Conservation (phyloP, 2,329 filamentous ascomycete genomes). For the Sporothrix euskadiensis region DNA sequence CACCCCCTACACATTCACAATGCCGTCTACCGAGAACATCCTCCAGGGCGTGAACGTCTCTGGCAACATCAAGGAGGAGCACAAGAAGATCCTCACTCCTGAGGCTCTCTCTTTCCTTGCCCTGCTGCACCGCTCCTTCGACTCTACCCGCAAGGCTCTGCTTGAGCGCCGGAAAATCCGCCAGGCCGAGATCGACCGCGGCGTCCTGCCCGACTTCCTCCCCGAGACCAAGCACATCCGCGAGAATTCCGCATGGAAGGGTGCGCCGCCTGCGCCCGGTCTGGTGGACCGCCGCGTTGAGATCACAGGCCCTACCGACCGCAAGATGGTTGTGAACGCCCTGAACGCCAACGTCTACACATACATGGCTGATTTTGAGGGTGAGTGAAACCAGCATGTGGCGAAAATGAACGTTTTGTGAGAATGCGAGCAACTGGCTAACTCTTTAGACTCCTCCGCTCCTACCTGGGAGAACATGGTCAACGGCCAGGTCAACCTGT, state of each 20-base stretch:
- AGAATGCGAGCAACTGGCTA: not conserved
- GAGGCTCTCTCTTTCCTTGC: constrained; percentile 89
- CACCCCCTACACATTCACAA: constrained; percentile 41
- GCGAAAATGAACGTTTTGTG: not conserved
- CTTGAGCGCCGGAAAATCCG: constrained; percentile 82
- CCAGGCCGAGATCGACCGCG: constrained; percentile 91
- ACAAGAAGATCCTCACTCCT: constrained; percentile 88
- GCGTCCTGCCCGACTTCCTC: constrained; percentile 86
- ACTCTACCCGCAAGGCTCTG: constrained; percentile 80
- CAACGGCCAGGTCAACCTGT: constrained; percentile 95
- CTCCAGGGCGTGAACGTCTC: constrained; percentile 87
- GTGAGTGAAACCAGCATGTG: constrained; percentile 50
- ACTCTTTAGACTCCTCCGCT: constrained; percentile 75
- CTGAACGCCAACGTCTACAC: constrained; percentile 96
- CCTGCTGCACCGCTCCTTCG: constrained; percentile 93
- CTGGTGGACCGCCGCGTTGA: constrained; percentile 91
- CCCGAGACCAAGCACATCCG: constrained; percentile 95
- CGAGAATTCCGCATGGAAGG: constrained; percentile 91
- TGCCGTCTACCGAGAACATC: constrained; percentile 72
- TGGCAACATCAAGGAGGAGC: constrained; percentile 72
- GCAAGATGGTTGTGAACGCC: constrained; percentile 99
- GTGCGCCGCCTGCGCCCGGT: constrained; percentile 85
- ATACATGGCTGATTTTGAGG: constrained; percentile 99
- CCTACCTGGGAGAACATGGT: constrained; percentile 99
- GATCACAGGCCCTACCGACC: constrained; percentile 94